These are phyloP conservation scores for Sarocladium oryzae DNA, from an alignment of 2,329 filamentous ascomycete species.

Conservation along the genomic window DNA sequence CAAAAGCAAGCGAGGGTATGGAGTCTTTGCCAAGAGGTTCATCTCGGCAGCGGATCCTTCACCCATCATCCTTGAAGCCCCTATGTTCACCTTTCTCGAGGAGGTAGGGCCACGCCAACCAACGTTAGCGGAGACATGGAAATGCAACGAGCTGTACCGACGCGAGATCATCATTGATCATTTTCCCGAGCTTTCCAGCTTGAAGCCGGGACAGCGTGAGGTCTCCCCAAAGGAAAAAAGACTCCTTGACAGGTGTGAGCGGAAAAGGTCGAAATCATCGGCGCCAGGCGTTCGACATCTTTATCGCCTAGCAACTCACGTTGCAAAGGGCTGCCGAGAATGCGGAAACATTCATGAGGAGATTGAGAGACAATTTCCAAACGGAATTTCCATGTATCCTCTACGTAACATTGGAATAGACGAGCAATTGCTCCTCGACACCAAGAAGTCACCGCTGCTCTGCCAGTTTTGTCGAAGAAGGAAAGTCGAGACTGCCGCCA, in stretches of 20 bases:
- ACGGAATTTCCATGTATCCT: conserved; percentile 16
- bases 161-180: background rate
- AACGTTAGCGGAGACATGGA: background rate
- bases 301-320: conserved; percentile 16
- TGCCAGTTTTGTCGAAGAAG: background rate
- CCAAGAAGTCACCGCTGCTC: conserved; percentile 13
- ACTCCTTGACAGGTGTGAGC: background rate
- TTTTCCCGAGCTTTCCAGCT: background rate
- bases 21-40: background rate
- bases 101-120: background rate
- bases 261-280: background rate
- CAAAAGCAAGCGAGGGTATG: background rate
- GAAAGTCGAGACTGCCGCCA: background rate
- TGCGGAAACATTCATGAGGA: conserved; percentile 22
- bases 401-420: conserved; percentile 16
- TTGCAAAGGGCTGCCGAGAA: conserved; percentile 27
- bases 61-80: background rate
- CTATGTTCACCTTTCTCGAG: background rate
- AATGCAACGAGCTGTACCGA: background rate
- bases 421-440: conserved; percentile 32
- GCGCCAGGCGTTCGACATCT: conserved; percentile 10
- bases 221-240: background rate
- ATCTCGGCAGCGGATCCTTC: background rate
- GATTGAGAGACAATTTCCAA: conserved; percentile 7
- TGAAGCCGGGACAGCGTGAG: background rate